A percentile compares a stretch with the other conserved stretches of the same genome.
phyloP scores from a whole-genome alignment of 208 protist genomes.

The Porcisia deanei region DNA sequence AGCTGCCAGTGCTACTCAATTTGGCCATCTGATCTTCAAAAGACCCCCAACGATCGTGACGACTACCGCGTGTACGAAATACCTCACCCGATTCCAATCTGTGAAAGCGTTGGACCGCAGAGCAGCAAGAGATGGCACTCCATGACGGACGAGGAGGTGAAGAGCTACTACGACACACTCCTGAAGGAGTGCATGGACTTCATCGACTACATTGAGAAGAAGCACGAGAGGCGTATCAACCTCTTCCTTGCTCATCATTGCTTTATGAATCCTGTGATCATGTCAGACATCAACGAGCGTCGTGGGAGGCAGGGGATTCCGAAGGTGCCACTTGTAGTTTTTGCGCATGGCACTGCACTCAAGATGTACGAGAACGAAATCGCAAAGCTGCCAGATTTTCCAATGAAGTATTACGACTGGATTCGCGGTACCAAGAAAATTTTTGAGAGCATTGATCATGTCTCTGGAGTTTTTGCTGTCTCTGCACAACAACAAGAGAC shows the following conservation, averaged over 20 bases:
- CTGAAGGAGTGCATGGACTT: slow-evolving; percentile 50
- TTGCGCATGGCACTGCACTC: slow-evolving; percentile 76
- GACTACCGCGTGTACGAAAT: slow-evolving; percentile 81
- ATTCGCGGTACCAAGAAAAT: slow-evolving; percentile 56
- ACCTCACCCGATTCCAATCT: slow-evolving; percentile 74
- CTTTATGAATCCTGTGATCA: slow-evolving; percentile 84
- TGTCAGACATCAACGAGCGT: slow-evolving; percentile 61
- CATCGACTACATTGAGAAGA: slow-evolving; percentile 75
- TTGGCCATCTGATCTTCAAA: slow-evolving; percentile 71
- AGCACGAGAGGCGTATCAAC: slow-evolving; percentile 52
- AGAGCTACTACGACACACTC: slow-evolving; percentile 54
- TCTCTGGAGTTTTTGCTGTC: slow-evolving; percentile 68
- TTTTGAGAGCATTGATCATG: slow-evolving; percentile 50
- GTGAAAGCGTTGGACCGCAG: slow-evolving; percentile 72
- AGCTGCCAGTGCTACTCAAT: slow-evolving; percentile 67
- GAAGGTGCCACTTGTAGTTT: slow-evolving; percentile 59
- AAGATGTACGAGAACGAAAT: slow-evolving; percentile 87
- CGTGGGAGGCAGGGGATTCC: slow-evolving; percentile 40
- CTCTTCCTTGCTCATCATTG: slow-evolving; percentile 77
- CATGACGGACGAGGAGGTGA: slow-evolving; percentile 63
- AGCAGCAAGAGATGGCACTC: slow-evolving; percentile 80
- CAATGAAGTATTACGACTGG: slow-evolving; percentile 80
- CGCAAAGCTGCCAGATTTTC: slow-evolving; percentile 60
- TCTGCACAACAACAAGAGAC: slow-evolving; percentile 65
- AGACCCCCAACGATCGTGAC: slow-evolving; percentile 55